Base-by-base conservation (phyloP, 2,329 filamentous ascomycete species). In the Apiospora malaysiana region DNA sequence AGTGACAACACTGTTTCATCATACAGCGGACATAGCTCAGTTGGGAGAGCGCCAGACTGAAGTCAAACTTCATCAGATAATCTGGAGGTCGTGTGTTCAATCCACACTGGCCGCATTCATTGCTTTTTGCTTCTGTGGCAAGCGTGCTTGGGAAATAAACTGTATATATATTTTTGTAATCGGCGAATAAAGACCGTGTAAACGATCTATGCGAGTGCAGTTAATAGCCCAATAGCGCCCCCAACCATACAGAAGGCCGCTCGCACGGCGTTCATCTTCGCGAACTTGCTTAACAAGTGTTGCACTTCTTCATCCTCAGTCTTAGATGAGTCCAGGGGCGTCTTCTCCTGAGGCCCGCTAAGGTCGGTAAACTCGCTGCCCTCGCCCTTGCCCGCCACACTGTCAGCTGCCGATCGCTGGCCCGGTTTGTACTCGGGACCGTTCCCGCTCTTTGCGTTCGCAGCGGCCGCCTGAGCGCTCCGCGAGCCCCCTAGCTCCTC, bases 201-300 rank as follows among this genome's bases (percentile, higher is more conserved):
- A n/a, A n/a, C n/a, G n/a, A n/a, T n/a, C n/a, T 59, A 59, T 9
- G 16, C 27, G 25, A 69, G 40, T 4, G 49, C 49, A 9, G 68
- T 69, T 7, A 37, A n/a, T n/a, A 67, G n/a, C 2, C 45, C 65
- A 21, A 70, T n/a, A 1, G 68, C 16, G 12, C 63, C 65, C 1
- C 46, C 65, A 40, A 56, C 63, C 45, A 27, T 68, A 21, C 46
- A 25, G 9, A 68, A 66, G 16, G 23, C 68, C 25, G 68, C 67
- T 42, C 73, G 72, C 14, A 74, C 42, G 6, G 14, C 43, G 16
- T 67, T 69, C 68, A 69, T 18, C 68, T 42, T 59, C 18, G 68
- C 68, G 18, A 69, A 69, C 32, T 59, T 56, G 16, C 43, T 49
- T 32, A 69, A 42, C n/a, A 69, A 37, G 3, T 16, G 25, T 7